Percentiles rank a stretch among this genome's conserved stretches.
phyloP scores from a whole-genome alignment of 768 basidiomycete species.

The Rhizopogon rudus region DNA sequence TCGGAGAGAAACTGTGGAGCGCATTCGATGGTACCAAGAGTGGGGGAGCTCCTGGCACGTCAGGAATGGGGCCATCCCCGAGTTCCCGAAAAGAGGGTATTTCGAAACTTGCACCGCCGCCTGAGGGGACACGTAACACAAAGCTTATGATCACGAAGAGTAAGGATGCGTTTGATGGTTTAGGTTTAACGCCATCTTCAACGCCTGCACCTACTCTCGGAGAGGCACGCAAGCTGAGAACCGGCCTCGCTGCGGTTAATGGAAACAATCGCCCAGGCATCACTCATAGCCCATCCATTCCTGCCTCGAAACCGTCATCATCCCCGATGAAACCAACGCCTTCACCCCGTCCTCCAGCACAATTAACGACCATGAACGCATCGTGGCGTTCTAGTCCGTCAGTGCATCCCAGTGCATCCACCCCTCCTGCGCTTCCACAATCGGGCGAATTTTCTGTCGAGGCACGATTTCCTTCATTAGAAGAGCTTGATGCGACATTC shows the following conservation, averaged over 20 bases:
- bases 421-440: constrained; percentile 28
- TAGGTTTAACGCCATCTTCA: constrained; percentile 46
- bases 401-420: constrained; percentile 19
- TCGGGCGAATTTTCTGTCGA: constrained; percentile 50
- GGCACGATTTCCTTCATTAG: constrained; percentile 81
- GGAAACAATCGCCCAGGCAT: constrained; percentile 22
- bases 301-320: constrained; percentile 12
- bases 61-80: not conserved
- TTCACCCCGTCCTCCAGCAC: constrained; percentile 24
- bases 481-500: constrained; percentile 68
- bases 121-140: constrained; percentile 26
- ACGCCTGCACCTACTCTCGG: constrained; percentile 63
- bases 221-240: constrained; percentile 68
- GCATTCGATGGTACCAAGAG: constrained; percentile 35
- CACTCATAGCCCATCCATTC: constrained; percentile 11
- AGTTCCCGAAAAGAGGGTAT: constrained; percentile 11
- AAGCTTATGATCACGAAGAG: constrained; percentile 31
- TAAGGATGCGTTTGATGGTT: constrained; percentile 77
- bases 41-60: constrained; percentile 1
- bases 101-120: constrained; percentile 21
- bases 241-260: constrained; percentile 56
- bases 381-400: constrained; percentile 16
- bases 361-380: constrained; percentile 9
- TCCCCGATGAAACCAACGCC: constrained; percentile 17
- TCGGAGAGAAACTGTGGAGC: constrained; percentile 51